Evolutionary conservation across 1,139 yeast species (phyloP).

Genomic region (Taiozyma sp.): DNA sequence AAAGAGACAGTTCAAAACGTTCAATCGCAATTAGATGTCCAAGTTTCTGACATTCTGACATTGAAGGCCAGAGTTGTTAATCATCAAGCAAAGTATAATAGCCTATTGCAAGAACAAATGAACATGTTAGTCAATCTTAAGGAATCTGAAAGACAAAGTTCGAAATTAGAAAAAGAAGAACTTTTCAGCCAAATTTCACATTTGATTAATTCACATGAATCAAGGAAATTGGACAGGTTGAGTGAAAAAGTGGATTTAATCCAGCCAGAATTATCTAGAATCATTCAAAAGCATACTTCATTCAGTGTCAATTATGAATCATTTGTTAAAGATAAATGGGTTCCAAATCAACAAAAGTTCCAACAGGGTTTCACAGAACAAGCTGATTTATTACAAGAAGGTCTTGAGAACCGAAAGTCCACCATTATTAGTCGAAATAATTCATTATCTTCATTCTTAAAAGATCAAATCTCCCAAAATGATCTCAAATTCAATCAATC

Average conservation of each 20-base stretch:
- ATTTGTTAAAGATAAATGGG: constrained; percentile 14
- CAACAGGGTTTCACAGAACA: constrained; percentile 4
- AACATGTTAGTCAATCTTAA: constrained; percentile 7
- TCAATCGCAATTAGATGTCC: constrained; percentile 12
- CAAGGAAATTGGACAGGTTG: constrained; percentile 4
- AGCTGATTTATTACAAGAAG: background rate
- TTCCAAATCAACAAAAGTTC: constrained; percentile 11
- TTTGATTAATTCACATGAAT: constrained; percentile 10
- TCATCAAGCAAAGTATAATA: constrained; percentile 11
- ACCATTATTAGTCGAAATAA: background rate
- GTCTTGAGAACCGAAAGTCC: background rate
- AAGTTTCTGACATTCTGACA: constrained; percentile 13
- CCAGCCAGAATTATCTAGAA: constrained; percentile 7
- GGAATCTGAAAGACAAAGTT: constrained; percentile 5
- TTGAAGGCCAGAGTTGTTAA: constrained; percentile 10
- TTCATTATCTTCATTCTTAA: background rate
- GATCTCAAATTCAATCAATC: background rate
- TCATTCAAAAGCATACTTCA: constrained; percentile 8
- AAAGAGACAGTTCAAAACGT: constrained; percentile 7
- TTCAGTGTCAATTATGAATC: constrained; percentile 13
- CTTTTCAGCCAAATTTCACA: constrained; percentile 9
- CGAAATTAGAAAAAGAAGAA: constrained; percentile 3
- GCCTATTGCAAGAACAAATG: constrained; percentile 7
- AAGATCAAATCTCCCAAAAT: background rate
- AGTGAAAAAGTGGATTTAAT: constrained; percentile 3